Conservation (phyloP, 75 land plant species). For the Sequoia sempervirens region DNA sequence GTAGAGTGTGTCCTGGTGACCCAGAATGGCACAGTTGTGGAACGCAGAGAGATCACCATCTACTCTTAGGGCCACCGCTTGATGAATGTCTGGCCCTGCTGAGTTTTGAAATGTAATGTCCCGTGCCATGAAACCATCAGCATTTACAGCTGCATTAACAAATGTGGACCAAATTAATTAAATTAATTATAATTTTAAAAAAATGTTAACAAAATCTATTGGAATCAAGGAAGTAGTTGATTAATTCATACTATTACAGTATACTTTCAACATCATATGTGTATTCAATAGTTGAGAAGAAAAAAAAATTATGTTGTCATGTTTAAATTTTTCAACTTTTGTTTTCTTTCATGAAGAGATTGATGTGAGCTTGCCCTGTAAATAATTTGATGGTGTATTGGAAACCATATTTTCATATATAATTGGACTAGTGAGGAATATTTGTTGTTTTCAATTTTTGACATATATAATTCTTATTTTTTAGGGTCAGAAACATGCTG, state of each 20-base stretch:
- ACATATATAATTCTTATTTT: neutral
- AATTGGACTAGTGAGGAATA: too few relatives aligned
- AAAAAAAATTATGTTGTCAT: neutral
- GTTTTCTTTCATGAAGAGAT: neutral
- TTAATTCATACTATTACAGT: neutral
- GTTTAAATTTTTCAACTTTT: neutral
- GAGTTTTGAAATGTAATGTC: slow-evolving; percentile 54
- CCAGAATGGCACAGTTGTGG: slow-evolving; percentile 46
- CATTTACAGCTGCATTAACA: slow-evolving; percentile 36
- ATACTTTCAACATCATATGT: neutral
- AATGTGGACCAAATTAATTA: neutral
- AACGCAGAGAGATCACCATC: slow-evolving; percentile 47
- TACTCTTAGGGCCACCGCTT: slow-evolving; percentile 62
- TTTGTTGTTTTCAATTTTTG: neutral
- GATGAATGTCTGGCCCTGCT: slow-evolving; percentile 53
- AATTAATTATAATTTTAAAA: neutral
- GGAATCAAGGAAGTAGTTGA: neutral
- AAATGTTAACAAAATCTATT: neutral
- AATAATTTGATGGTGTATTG: too few relatives aligned
- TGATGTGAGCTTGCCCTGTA: neutral
- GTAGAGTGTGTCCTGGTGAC: slow-evolving; percentile 67
- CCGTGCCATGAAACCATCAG: slow-evolving; percentile 51
- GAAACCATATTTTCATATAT: too few relatives aligned
- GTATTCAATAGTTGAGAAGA: neutral
- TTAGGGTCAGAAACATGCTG: neutral